Base-by-base conservation (phyloP, 2,329 filamentous ascomycete genomes). In the Epichloe gansuensis region DNA sequence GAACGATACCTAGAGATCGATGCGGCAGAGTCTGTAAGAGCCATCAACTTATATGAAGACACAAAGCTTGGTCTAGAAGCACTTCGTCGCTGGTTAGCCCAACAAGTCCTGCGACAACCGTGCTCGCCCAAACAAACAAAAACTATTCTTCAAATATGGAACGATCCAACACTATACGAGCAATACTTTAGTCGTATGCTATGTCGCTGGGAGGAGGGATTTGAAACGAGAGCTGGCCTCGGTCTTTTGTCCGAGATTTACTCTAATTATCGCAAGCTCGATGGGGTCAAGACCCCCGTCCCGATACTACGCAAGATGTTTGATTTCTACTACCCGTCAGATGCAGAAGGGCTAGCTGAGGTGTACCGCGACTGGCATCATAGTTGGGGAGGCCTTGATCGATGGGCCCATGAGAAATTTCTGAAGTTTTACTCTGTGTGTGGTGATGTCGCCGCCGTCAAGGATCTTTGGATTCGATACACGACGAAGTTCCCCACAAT, bases 321-420 rank as follows among this genome's bases (percentile, higher is more conserved):
- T 57, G 67, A 70, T 25, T 55, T 73, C 31, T 69, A 68, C 58
- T 64, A 61, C 50, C 64, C 70, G 7, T 43, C 64, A 35, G 60
- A 74, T 53, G 59, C 66, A 8, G 60, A 62, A 1, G 73, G 70
- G 13, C 63, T 79, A 48, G 70, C 76, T 50, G 61, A 69, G 45
- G 58, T 80, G 1, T 71, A 73, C 56, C 60, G 67, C 9, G 77
- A 81, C 56, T 80, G 74, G 72, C 64, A 72, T 51, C 63, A 55
- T 27, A 63, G 66, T 31, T 66, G 71, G 51, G 66, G 64, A 2
- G 62, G 58, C 2, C 64, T 77, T 36, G 68, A 71, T 42, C 60
- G 64, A 51, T 69, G 69, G 62, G 74, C 68, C 0, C 80, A 71
- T 54, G 69, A 72, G 53, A 74, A 68, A 56, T 77, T 69, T 53